Evolutionary conservation across 1,139 yeast species (phyloP), one percentile per base, ranked within the genome.

Genomic region (Geotrichum reessii): DNA sequence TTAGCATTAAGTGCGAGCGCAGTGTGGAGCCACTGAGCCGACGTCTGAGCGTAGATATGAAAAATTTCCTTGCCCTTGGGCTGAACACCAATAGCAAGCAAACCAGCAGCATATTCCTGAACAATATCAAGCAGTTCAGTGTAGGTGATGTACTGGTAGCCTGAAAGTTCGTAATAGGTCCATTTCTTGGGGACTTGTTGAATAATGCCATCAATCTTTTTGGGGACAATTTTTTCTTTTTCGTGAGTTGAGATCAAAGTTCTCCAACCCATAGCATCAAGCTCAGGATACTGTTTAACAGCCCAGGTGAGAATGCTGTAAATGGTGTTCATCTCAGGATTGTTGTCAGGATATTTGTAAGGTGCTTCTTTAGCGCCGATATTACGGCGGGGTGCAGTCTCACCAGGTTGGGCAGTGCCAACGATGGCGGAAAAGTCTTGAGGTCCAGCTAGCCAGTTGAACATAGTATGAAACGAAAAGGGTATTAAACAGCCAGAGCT

Each of bases 301-400:
- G 86, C 80, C 73, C 86, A 95, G 59, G 79, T 74, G 61, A 87
- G 74, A 64, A 79, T 85, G 64, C 88, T 95, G 64, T 84, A 86
- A 50, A 91, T 77, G 8, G 95, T 89, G 60, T 78, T 76, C 61
- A 74, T 65, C 8, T 70, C 70, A 22, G 69, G 68, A 55, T 64
- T 65, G 58, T 66, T 62, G 37, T 65, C 68, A 3, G 79, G 79
- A 14, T 67, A 60, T 12, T 58, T 58, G 67, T 70, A 65, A 24
- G 79, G 71, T 3, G 76, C 86, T 52, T 81, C 81, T 65, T 82
- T 83, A 59, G 83, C 84, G 58, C 60, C 83, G 61, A 79, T 77
- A 69, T 83, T 87, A 76, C 96, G 84, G 76, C 96, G 84, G 64
- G 96, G 96, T 2, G 96, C 96, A 31, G 97, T 87, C 76, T 92